Evolutionary conservation across 352 stramenopile species (phyloP), one percentile per base, ranked within the genome.

Genomic region (Globisporangium cylindrosporum): DNA sequence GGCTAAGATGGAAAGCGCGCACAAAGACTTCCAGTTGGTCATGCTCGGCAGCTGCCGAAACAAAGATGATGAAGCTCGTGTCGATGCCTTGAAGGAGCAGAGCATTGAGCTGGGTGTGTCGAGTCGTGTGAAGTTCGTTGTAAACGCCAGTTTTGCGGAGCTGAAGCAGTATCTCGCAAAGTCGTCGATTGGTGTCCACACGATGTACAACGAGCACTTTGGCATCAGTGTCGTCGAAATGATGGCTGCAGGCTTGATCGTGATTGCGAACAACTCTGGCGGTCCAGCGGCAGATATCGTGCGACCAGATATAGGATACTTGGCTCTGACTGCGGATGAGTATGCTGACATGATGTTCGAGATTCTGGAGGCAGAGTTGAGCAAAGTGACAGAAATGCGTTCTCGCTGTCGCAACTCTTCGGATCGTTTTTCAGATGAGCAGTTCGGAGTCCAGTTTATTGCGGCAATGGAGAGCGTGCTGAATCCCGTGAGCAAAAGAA

Each of bases 171-270:
- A 90, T 58, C 74, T 99, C 22, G 74, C 77, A 6, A 82, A 73
- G 46, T 87, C 92, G 64, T 88, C 86, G 8, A 91, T 99, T 22
- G 98, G 98, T 4, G 73, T 99, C 7, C 98, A 99, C 82, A 99
- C 97, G 15, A 99, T 99, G 98, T 98, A 97, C 84, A 99, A 99
- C 66, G 98, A 99, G 77, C 98, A 99, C 79, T 99, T 99, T 86
- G 98, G 98, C 8, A 99, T 99, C 76, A 97, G 97, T 58, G 96
- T 99, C 36, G 98, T 99, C 51, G 98, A 99, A 84, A 99, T 99
- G 96, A 99, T 99, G 95, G 93, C 97, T 9, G 94, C 97, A 1
- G 97, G 97, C 12, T 77, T 99, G 63, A 77, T 99, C 0, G 87
- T 97, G 0, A 80, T 99, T 7, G 98, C 98, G 5, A 98, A 99